Evolutionary conservation across 2,329 filamentous ascomycete genomes (phyloP), one percentile per base, ranked within the genome.

Genomic region (Xylariales sp.): DNA sequence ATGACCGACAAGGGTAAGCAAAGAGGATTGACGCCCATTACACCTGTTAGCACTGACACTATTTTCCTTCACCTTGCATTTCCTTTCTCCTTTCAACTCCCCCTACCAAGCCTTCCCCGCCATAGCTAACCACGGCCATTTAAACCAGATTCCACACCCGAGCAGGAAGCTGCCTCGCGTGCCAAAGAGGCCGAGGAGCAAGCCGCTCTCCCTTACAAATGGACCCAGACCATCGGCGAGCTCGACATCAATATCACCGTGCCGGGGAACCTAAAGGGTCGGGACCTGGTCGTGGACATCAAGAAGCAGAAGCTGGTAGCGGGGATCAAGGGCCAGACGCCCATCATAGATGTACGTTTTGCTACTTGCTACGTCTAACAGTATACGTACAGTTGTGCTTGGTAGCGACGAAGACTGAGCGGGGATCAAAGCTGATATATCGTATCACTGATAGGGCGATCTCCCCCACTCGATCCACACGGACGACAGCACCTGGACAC

Each of bases 401-500:
- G n/a, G n/a, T n/a, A n/a, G n/a, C n/a, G 19, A 39, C 29, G 21
- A 40, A 41, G 14, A 25, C n/a, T 29, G 3, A 15, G 14, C 11
- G 7, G 11, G n/a, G n/a, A n/a, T n/a, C n/a, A n/a, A n/a, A n/a
- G n/a, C n/a, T n/a, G n/a, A n/a, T n/a, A n/a, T n/a, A n/a, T n/a
- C n/a, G n/a, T 12, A 11, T 36, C 15, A 12, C 35, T 14, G 4
- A 24, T 54, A 96, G 89, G 93, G 91, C 65, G 78, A 87, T 44
- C 80, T 97, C 48, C 86, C 90, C 11, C 83, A 94, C 64, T 62
- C 84, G 11, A 81, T 98, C 60, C 72, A 73, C 56, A 74, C 84
- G 50, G 90, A 95, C 63, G 93, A 98, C 55, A 91, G 84, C 40
- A 95, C 91, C 45, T 98, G 93, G 93, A 96, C 91, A 3, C 80